phyloP scores from a whole-genome alignment of 495 filamentous ascomycete genomes.

The Xylaria acuta region DNA sequence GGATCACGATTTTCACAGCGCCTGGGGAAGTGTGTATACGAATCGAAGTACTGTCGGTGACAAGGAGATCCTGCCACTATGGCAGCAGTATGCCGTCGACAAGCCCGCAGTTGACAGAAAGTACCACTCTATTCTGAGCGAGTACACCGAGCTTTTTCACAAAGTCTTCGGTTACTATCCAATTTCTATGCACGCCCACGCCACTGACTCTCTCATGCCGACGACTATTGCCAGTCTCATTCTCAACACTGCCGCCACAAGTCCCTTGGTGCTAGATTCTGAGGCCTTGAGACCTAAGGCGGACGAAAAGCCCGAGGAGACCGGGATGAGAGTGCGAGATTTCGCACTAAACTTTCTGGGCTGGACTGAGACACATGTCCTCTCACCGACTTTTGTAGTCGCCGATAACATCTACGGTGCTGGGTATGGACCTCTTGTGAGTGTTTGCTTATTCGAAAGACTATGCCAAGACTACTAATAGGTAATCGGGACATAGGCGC shows the following conservation, averaged over 20 bases:
- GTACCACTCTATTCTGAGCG: slow-evolving; percentile 22
- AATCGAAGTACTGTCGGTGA: slow-evolving; percentile 26
- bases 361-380: slow-evolving; percentile 18
- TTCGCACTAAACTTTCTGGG: slow-evolving; percentile 17
- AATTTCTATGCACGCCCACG: slow-evolving; percentile 29
- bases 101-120: slow-evolving; percentile 24
- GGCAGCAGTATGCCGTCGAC: slow-evolving; percentile 19
- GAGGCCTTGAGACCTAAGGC: not conserved
- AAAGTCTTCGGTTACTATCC: slow-evolving; percentile 27
- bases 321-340: slow-evolving; percentile 6
- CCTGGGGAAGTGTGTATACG: slow-evolving; percentile 27
- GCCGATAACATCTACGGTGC: slow-evolving; percentile 23
- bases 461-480: not conserved
- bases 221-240: slow-evolving; percentile 23
- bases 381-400: slow-evolving; percentile 19
- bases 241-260: slow-evolving; percentile 21
- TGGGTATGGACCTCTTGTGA: slow-evolving; percentile 19
- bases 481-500: not conserved
- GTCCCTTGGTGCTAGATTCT: slow-evolving; percentile 13
- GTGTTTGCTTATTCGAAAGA: not conserved
- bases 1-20: slow-evolving; percentile 28
- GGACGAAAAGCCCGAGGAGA: slow-evolving; percentile 14
- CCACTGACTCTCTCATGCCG: slow-evolving; percentile 18
- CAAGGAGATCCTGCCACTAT: slow-evolving; percentile 21
- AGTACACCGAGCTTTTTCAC: slow-evolving; percentile 25